Evolutionary conservation across 148 eudicot species (phyloP).

Genomic region (Vaccinium macrocarpon): DNA sequence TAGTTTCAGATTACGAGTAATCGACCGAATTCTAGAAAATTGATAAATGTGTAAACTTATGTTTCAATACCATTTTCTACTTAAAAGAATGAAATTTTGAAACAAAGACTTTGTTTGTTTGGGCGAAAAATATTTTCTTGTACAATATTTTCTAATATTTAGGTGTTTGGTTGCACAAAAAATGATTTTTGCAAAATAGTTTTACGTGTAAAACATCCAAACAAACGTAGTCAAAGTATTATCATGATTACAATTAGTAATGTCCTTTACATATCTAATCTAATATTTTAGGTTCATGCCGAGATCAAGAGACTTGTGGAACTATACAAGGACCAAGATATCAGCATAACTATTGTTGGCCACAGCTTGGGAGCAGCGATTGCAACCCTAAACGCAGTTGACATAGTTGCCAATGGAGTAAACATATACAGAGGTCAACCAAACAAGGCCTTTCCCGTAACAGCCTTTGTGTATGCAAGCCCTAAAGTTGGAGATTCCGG

Average conservation of each 20-base stretch:
- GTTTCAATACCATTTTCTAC: no score
- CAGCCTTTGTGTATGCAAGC: slow-evolving; percentile 50
- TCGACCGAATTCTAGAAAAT: no score
- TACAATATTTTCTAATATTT: no score
- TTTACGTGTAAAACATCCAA: no score
- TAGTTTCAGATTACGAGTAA: no score
- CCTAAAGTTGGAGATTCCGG: slow-evolving; percentile 56
- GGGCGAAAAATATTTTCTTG: no score
- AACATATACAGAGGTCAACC: slow-evolving; percentile 19
- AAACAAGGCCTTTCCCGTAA: slow-evolving; percentile 43
- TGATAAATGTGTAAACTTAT: no score
- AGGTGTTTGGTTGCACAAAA: no score
- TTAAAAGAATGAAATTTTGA: no score
- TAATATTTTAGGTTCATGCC: slow-evolving; percentile 32
- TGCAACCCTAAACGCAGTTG: slow-evolving; percentile 53
- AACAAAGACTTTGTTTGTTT: no score
- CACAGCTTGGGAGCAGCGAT: slow-evolving; percentile 64
- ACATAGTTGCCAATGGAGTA: slow-evolving; percentile 46
- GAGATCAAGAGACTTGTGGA: slow-evolving; percentile 50
- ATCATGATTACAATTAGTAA: background rate
- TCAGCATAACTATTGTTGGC: slow-evolving; percentile 55
- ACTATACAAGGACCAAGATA: slow-evolving; percentile 49
- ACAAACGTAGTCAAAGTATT: no score
- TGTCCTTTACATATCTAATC: background rate
- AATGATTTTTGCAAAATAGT: no score